These are phyloP conservation scores for Entelexis paramagnoliae DNA, from an alignment of 1,139 yeast species.

Conservation along the genomic window DNA sequence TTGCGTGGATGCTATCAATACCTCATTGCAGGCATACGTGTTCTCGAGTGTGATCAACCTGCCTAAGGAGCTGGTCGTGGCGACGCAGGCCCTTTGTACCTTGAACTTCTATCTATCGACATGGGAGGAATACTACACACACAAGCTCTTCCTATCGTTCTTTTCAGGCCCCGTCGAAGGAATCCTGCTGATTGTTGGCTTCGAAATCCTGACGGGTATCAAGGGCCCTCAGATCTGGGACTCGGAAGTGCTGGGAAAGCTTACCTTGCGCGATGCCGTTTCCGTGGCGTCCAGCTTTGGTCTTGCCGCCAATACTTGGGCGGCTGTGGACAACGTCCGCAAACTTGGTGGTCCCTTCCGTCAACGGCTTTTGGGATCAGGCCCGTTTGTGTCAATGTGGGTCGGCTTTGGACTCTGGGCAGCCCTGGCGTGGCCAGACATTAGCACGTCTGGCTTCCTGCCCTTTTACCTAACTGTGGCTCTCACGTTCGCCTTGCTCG, in stretches of 20 bases:
- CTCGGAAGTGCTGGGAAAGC: constrained; percentile 23
- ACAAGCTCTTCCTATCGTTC: constrained; percentile 62
- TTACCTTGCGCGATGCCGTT: constrained; percentile 22
- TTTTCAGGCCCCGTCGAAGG: constrained; percentile 97
- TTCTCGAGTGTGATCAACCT: constrained; percentile 63
- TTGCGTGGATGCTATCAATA: constrained; percentile 80
- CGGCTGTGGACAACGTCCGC: constrained; percentile 60
- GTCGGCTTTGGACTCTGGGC: constrained; percentile 42
- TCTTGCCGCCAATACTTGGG: constrained; percentile 56
- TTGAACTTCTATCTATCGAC: constrained; percentile 78
- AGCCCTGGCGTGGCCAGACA: constrained; percentile 38
- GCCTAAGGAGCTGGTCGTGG: constrained; percentile 54
- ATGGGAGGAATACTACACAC: constrained; percentile 95
- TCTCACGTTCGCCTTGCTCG: constrained; percentile 65
- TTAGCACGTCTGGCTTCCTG: constrained; percentile 37
- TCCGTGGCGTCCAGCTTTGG: constrained; percentile 44
- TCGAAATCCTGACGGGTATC: constrained; percentile 51
- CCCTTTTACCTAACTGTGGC: constrained; percentile 51
- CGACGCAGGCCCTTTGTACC: constrained; percentile 66
- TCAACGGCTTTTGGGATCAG: constrained; percentile 49
- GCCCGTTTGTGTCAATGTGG: constrained; percentile 65
- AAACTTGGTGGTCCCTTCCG: constrained; percentile 26
- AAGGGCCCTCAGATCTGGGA: constrained; percentile 62
- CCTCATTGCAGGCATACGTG: constrained; percentile 65
- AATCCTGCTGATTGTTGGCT: constrained; percentile 47